Base-by-base conservation (phyloP, 1,284 basidiomycete species). In the Heliocybe sulcata region DNA sequence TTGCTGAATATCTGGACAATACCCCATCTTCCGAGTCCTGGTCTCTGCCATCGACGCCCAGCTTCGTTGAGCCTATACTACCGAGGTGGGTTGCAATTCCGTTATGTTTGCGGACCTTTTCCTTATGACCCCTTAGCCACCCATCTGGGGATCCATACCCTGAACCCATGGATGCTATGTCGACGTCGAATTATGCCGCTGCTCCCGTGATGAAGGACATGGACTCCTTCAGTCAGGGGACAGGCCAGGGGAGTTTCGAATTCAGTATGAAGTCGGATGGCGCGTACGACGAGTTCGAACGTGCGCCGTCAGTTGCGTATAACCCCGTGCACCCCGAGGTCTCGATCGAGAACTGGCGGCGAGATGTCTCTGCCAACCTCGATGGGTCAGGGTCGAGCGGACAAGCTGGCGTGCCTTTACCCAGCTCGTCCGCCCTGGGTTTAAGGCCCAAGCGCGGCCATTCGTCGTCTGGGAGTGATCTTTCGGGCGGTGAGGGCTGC, bases 171-270 rank as follows among this genome's bases (percentile, higher is more conserved):
- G 19, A 42, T 20, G 38, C 19, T 20, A 42, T 16, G 38, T 16
- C 38, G 38, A 42, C 35, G 14, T 20, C 52, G 47, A 48, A 47
- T 33, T 57, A 42, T 35, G 60, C 60, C 35, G 54, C 60, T 2
- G 75, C 79, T 22, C 79, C 78, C 16, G 60, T 69, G 53, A 61
- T 80, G 60, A 79, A 76, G 65, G 79, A 81, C 60, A 60, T 74
- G 25, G 79, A 81, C 56, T 76, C 76, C 53, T 81, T 81, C 67
- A 77, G 76, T n/a, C 76, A 79, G 47, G 78, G 78, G 26, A 77
- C 75, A 9, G 73, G 71, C 19, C 64, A 67, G 54, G 77, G 77
- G 38, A 77, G 75, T 58, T 80, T 81, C 64, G 76, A 75, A 56
- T 76, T 68, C 55, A 63, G 74, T 51, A 63, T 72, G 54, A 42